phyloP scores from a whole-genome alignment of 345 rosid species.

The Melaleuca alternifolia region DNA sequence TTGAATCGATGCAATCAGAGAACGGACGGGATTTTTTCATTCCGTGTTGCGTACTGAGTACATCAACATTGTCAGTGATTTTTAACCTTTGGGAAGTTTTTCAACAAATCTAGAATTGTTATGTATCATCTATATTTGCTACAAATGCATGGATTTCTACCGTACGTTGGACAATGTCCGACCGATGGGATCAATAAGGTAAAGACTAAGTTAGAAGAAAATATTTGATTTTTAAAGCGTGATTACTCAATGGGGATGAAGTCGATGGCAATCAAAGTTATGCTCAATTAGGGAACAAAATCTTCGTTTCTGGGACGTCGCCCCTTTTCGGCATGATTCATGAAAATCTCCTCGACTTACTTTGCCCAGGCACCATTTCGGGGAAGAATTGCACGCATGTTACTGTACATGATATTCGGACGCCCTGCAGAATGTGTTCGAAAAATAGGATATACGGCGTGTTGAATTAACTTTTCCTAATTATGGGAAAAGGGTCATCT shows the following conservation, averaged over 20 bases:
- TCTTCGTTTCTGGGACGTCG: background rate
- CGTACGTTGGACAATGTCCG: too few relatives aligned
- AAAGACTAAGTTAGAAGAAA: background rate
- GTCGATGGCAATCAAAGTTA: background rate
- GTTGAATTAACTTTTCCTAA: background rate
- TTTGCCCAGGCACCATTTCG: background rate
- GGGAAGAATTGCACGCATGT: background rate
- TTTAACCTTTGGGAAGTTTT: background rate
- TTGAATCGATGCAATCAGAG: background rate
- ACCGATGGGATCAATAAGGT: background rate
- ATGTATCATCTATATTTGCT: too few relatives aligned
- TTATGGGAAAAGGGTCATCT: too few relatives aligned
- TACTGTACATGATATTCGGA: background rate
- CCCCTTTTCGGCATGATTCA: background rate
- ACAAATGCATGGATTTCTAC: too few relatives aligned
- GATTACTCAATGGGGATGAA: background rate
- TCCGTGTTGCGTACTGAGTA: background rate
- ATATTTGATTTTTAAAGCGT: background rate
- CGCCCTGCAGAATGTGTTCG: background rate
- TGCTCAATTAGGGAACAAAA: background rate
- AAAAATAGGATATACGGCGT: background rate
- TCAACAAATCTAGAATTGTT: too few relatives aligned
- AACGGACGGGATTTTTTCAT: background rate
- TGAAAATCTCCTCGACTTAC: background rate
- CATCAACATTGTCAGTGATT: background rate